Base-by-base conservation (phyloP, 2,329 filamentous ascomycete species). In the Basipetospora chlamydospora region DNA sequence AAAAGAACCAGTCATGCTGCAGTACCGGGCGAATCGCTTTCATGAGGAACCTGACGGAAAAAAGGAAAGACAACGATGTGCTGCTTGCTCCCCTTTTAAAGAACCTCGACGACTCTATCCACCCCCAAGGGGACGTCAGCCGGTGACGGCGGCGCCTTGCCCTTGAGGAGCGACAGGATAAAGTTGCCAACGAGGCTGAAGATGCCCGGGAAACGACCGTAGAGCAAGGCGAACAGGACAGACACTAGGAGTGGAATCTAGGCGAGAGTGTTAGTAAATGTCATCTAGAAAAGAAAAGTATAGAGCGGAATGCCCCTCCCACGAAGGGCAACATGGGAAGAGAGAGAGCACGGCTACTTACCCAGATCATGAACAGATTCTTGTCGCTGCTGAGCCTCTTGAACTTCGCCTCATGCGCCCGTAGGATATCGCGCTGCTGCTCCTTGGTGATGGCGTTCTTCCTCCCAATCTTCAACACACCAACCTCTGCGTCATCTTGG, bases 331-430 rank as follows among this genome's bases (percentile, higher is more conserved):
- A 55, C 63, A 49, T n/a, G n/a, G n/a, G n/a, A n/a, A n/a, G n/a
- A n/a, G n/a, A n/a, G n/a, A n/a, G n/a, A n/a, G n/a, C n/a, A n/a
- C n/a, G n/a, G n/a, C n/a, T n/a, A n/a, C n/a, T n/a, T 66, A 78
- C 73, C 76, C 76, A 80, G 47, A 80, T 65, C 45, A 78, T 75
- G 59, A 77, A 80, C 31, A 80, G 59, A 49, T 78, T 77, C 46
- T 67, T 66, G 47, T 80, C 76, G 40, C 69, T 70, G 44, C 71
- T 67, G 41, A 77, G 58, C 41, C 64, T 66, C 64, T 78, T 79
- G 47, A 76, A 59, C 51, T 72, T 77, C 50, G 67, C 64, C 39
- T 74, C 69, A 43, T 74, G 71, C 18, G 66, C 72, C 36, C 71
- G 59, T 30, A 75, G 61, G 43, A 80, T 63, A 44, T 71, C 71